Percentiles rank a stretch among this genome's conserved stretches.
phyloP scores from a whole-genome alignment of 164 flowering plant species.

The Berberis thunbergii region DNA sequence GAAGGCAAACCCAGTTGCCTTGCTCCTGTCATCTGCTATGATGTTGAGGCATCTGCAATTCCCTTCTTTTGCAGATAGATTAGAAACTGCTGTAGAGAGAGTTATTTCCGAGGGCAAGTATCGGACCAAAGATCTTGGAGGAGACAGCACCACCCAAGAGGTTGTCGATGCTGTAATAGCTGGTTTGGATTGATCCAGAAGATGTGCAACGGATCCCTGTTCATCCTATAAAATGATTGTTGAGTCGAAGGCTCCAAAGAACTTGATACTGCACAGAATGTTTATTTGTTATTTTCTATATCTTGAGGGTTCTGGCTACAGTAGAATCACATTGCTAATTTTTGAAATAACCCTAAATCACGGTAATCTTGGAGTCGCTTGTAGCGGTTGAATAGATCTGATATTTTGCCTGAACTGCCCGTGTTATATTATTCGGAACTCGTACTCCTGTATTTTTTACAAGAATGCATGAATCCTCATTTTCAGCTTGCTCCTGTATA shows the following conservation, averaged over 20 bases:
- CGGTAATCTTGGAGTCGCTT: no score
- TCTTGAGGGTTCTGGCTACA: no score
- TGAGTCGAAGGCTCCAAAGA: not conserved
- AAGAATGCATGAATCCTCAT: no score
- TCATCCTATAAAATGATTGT: not conserved
- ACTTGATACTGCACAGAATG: not conserved
- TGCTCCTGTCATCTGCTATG: slow-evolving; percentile 17
- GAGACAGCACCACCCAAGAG: slow-evolving; percentile 13
- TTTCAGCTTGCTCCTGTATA: no score
- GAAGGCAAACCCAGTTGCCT: slow-evolving; percentile 17
- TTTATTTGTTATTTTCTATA: not conserved
- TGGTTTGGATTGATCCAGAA: slow-evolving; percentile 2
- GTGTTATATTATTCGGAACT: no score
- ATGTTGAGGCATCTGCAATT: slow-evolving; percentile 18
- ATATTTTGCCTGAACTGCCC: no score
- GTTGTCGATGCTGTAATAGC: slow-evolving; percentile 13
- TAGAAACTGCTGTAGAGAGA: slow-evolving; percentile 46
- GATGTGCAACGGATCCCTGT: not conserved
- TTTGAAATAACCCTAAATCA: no score
- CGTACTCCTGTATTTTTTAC: no score
- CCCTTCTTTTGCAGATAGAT: slow-evolving; percentile 74
- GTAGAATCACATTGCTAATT: no score
- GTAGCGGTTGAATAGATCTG: no score
- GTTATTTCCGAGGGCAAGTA: slow-evolving; percentile 11
- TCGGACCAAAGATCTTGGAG: slow-evolving; percentile 17